Percentiles rank a stretch among this genome's conserved stretches.
These are phyloP conservation scores for Gigaspora rosea DNA, from an alignment of 192 early-diverging fungal genomes.

Conservation along the genomic window DNA sequence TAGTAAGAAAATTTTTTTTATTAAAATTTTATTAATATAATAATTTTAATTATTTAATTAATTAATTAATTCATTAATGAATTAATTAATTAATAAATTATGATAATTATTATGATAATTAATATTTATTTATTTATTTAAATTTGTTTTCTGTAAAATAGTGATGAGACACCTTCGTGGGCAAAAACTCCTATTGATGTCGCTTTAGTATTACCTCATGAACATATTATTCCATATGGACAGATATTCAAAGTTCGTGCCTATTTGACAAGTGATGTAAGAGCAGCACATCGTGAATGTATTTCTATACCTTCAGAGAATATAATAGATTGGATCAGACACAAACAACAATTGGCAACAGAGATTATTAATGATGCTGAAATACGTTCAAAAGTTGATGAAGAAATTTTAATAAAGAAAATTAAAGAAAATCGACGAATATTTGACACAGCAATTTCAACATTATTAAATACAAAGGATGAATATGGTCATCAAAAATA, in stretches of 20 bases:
- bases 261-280: not conserved
- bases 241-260: not conserved
- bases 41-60: no score
- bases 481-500: not conserved
- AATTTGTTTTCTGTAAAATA: not conserved
- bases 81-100: no score
- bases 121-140: not conserved
- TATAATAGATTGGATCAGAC: not conserved
- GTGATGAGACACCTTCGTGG: not conserved
- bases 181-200: not conserved
- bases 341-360: not conserved
- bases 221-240: not conserved
- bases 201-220: not conserved
- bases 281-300: not conserved
- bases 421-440: not conserved
- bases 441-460: not conserved
- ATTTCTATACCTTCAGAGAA: not conserved
- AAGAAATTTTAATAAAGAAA: not conserved
- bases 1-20: not conserved
- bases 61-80: no score
- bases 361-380: not conserved
- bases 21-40: not conserved
- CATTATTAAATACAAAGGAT: not conserved
- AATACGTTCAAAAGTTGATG: not conserved
- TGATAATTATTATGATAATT: no score